Evolutionary conservation across 345 rosid genomes (phyloP).

Genomic region (Gossypium arboreum): DNA sequence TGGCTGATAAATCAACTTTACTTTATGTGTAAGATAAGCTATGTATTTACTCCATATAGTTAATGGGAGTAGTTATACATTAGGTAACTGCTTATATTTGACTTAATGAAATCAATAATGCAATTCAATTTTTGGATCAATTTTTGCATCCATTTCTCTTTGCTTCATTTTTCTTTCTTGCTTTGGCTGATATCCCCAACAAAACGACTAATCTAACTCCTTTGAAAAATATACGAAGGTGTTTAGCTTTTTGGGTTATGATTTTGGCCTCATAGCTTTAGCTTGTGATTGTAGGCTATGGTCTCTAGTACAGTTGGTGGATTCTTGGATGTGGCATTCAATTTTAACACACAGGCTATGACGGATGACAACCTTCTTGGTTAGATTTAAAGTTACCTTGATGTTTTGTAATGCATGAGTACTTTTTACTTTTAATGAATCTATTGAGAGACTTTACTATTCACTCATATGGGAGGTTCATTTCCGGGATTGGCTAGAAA

Average conservation of each 20-base stretch:
- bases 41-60: too few species aligned
- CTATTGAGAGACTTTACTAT: not conserved
- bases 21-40: too few species aligned
- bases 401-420: slow-evolving; percentile 9
- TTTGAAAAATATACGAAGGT: not conserved
- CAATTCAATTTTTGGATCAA: too few species aligned
- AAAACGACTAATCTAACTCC: not conserved
- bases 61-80: too few species aligned
- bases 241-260: not conserved
- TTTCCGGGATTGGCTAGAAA: slow-evolving; percentile 71
- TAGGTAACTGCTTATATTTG: too few species aligned
- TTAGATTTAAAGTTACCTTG: slow-evolving; percentile 22
- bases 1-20: too few species aligned
- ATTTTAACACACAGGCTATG: slow-evolving; percentile 88
- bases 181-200: too few species aligned
- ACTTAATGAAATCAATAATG: too few species aligned
- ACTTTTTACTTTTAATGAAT: not conserved
- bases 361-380: slow-evolving; percentile 84
- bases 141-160: too few species aligned
- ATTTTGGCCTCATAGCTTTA: not conserved
- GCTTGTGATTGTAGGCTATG: slow-evolving; percentile 56
- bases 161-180: too few species aligned
- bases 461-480: slow-evolving; percentile 41
- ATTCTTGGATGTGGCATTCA: slow-evolving; percentile 87
- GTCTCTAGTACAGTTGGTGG: slow-evolving; percentile 94